Evolutionary conservation across 129 eudicot species (phyloP).

Genomic region (Flaveria linearis): DNA sequence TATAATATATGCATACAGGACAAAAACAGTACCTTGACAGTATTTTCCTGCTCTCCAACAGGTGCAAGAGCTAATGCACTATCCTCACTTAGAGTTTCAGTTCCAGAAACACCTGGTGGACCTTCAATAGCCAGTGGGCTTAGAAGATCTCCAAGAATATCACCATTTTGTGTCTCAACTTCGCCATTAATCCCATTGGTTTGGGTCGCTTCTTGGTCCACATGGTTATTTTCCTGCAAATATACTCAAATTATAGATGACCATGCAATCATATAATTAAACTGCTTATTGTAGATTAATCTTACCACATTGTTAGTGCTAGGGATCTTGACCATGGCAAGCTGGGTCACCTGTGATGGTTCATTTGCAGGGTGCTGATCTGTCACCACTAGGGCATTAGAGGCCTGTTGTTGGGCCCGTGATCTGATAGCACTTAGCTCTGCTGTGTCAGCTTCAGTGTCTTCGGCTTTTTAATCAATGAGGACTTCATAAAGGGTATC

Average conservation of each 20-base stretch:
- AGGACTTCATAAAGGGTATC: constrained; percentile 57
- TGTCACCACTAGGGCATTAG: constrained; percentile 80
- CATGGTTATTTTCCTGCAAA: constrained; percentile 53
- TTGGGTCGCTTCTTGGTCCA: constrained; percentile 54
- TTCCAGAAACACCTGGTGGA: constrained; percentile 63
- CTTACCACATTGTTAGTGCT: constrained; percentile 58
- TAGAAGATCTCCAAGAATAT: constrained; percentile 85
- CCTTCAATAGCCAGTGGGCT: constrained; percentile 94
- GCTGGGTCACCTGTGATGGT: constrained; percentile 61
- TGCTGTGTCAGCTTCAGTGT: constrained; percentile 94
- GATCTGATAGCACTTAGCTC: constrained; percentile 91
- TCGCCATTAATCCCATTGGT: constrained; percentile 64
- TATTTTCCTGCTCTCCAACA: constrained; percentile 58
- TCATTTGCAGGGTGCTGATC: constrained; percentile 75
- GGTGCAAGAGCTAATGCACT: constrained; percentile 89
- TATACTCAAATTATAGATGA: constrained; percentile 21
- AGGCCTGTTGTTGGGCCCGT: constrained; percentile 85
- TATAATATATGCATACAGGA: constrained; percentile 1
- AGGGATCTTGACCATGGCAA: constrained; percentile 77
- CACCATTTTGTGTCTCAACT: constrained; percentile 75
- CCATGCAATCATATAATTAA: background rate
- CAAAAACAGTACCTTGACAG: constrained; percentile 62
- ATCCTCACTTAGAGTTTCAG: constrained; percentile 44
- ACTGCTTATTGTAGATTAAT: constrained; percentile 6
- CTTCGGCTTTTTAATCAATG: constrained; percentile 87